Evolutionary conservation across 495 filamentous ascomycete genomes (phyloP).

Genomic region (Apiosordaria backusii): DNA sequence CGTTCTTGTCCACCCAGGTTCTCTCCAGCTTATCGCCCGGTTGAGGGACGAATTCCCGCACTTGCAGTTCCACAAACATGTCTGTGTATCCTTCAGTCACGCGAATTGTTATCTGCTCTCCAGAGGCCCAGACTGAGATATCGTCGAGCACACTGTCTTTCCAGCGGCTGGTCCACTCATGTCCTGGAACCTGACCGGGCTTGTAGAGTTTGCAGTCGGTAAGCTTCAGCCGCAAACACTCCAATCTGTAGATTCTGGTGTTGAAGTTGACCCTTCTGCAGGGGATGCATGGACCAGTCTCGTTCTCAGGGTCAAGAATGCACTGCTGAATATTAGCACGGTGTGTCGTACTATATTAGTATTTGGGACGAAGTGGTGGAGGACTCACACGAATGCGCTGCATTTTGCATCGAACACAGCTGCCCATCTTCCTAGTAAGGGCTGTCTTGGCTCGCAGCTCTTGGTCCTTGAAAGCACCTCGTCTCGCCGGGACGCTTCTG

Average conservation of each 20-base stretch:
- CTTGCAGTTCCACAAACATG: slow-evolving; percentile 37
- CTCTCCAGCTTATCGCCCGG: slow-evolving; percentile 45
- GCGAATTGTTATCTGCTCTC: slow-evolving; percentile 38
- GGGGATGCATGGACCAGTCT: slow-evolving; percentile 43
- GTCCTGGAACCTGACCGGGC: slow-evolving; percentile 47
- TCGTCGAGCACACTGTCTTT: slow-evolving; percentile 46
- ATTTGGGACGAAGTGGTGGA: background rate
- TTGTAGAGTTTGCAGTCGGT: slow-evolving; percentile 50
- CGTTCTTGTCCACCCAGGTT: slow-evolving; percentile 41
- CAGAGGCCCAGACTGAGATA: slow-evolving; percentile 47
- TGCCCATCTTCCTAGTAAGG: slow-evolving; percentile 48
- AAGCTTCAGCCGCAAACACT: slow-evolving; percentile 50
- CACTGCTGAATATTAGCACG: slow-evolving; percentile 35
- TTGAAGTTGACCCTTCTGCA: slow-evolving; percentile 41
- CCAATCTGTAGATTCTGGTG: slow-evolving; percentile 44
- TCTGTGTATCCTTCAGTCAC: slow-evolving; percentile 49
- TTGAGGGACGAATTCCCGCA: slow-evolving; percentile 47
- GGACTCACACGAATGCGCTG: slow-evolving; percentile 51
- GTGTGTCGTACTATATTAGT: background rate
- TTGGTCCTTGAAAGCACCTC: slow-evolving; percentile 48
- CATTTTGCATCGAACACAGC: slow-evolving; percentile 52
- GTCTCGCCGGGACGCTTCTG: slow-evolving; percentile 33
- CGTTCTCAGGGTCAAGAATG: slow-evolving; percentile 41
- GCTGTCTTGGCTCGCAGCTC: slow-evolving; percentile 46
- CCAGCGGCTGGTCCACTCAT: slow-evolving; percentile 54